A percentile compares a stretch with the other conserved stretches of the same genome.
These are phyloP conservation scores for Fraxinus sp. DNA, from an alignment of 305 asterid genomes.

Conservation along the genomic window DNA sequence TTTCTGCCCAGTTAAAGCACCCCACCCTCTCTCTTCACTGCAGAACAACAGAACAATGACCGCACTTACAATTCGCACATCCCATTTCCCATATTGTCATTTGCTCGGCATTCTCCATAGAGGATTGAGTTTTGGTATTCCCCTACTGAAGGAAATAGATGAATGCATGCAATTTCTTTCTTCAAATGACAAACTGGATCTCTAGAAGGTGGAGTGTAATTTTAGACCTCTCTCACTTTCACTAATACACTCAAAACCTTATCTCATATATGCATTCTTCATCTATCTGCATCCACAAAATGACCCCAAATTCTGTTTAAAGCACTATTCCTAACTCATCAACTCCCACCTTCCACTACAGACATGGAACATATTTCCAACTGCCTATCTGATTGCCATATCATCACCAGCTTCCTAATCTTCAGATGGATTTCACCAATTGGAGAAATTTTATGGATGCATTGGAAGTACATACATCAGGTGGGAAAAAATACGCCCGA, in stretches of 20 bases:
- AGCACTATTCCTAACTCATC: neutral
- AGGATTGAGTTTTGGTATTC: neutral
- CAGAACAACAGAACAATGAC: neutral
- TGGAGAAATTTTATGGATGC: neutral
- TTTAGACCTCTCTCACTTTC: neutral
- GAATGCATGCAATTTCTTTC: neutral
- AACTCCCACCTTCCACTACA: neutral
- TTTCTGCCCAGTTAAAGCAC: neutral
- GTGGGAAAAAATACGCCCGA: neutral
- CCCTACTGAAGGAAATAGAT: neutral
- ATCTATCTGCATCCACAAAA: neutral
- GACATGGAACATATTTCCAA: neutral
- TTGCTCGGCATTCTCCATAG: neutral
- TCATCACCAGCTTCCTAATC: neutral
- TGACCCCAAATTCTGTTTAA: neutral
- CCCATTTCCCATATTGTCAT: neutral
- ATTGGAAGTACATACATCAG: neutral
- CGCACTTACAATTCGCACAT: neutral
- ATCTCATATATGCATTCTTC: neutral
- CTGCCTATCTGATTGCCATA: neutral
- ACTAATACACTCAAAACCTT: neutral
- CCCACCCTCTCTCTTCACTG: neutral
- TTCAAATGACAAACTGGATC: neutral
- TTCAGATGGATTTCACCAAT: neutral
- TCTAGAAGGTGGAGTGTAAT: neutral